Percentiles rank a stretch among this genome's conserved stretches.
Conservation (phyloP, 2,329 filamentous ascomycete genomes). For the Scedosporium minutisporum region DNA sequence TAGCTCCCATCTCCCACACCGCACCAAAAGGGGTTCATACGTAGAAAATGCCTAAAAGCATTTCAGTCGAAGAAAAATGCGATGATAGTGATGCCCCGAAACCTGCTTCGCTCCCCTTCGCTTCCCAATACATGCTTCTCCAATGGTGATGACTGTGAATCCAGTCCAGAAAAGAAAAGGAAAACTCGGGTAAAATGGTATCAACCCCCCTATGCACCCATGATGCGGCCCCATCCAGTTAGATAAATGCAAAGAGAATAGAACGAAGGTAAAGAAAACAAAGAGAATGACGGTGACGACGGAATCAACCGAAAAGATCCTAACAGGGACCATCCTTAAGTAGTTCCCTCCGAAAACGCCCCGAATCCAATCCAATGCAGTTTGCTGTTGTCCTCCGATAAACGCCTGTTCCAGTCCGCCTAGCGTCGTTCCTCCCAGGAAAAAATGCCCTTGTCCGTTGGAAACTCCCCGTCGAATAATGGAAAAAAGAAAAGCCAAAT, state of each 20-base stretch:
- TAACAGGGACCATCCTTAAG: not conserved
- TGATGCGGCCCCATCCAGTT: not conserved
- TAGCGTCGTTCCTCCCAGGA: too few species aligned
- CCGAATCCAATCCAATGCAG: too few species aligned
- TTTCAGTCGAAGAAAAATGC: not conserved
- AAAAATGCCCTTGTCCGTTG: too few species aligned
- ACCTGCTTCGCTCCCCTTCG: not conserved
- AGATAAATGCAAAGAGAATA: not conserved
- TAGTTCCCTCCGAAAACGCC: too few species aligned
- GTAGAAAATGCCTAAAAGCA: not conserved
- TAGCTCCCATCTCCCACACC: not conserved
- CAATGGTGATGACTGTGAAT: not conserved
- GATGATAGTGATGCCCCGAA: not conserved
- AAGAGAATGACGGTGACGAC: not conserved
- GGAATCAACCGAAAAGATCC: not conserved
- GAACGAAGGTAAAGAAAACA: not conserved
- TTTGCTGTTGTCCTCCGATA: too few species aligned
- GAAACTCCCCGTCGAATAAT: not conserved
- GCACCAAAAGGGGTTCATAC: not conserved
- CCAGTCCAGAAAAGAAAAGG: not conserved
- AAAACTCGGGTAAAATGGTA: not conserved
- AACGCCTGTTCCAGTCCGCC: too few species aligned
- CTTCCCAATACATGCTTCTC: not conserved
- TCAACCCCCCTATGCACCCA: not conserved
- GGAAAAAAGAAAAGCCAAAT: not conserved